These are phyloP conservation scores for Candida hispaniensis DNA, from an alignment of 805 yeast species.

Conservation along the genomic window DNA sequence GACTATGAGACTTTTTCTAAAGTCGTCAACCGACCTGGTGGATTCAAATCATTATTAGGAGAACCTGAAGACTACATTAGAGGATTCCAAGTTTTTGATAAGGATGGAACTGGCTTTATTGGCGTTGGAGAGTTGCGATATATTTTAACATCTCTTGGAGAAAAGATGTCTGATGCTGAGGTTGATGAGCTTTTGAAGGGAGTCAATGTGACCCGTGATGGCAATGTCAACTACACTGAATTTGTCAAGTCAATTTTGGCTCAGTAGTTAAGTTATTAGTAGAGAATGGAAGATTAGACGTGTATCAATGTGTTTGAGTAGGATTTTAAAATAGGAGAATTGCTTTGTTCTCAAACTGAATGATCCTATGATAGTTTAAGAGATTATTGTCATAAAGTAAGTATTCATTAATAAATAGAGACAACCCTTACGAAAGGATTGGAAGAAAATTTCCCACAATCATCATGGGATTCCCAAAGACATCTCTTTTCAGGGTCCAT, in stretches of 20 bases:
- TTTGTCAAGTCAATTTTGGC: constrained; percentile 89
- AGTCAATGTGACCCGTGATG: constrained; percentile 85
- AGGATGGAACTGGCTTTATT: constrained; percentile 88
- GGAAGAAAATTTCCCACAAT: constrained; percentile 89
- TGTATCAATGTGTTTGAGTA: constrained; percentile 15
- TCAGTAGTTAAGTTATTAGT: constrained; percentile 39
- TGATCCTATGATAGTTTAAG: too few relatives aligned
- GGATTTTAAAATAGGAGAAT: too few relatives aligned
- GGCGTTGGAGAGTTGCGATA: constrained; percentile 96
- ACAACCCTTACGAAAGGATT: constrained; percentile 32
- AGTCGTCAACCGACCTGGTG: constrained; percentile 75
- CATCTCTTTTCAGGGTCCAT: constrained; percentile 91
- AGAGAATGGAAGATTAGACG: too few relatives aligned
- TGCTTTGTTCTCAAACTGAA: too few relatives aligned
- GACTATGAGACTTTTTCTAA: constrained; percentile 53
- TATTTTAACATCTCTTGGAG: constrained; percentile 92
- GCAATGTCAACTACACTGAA: constrained; percentile 84
- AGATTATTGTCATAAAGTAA: too few relatives aligned
- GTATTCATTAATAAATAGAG: constrained; percentile 1
- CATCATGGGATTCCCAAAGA: constrained; percentile 96
- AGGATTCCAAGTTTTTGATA: constrained; percentile 95
- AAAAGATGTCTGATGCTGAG: constrained; percentile 78
- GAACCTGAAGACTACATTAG: constrained; percentile 88
- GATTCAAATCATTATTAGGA: constrained; percentile 78
- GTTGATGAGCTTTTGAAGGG: constrained; percentile 95